Conservation (phyloP, 2,329 filamentous ascomycete genomes). For the Talaromyces atroroseus region DNA sequence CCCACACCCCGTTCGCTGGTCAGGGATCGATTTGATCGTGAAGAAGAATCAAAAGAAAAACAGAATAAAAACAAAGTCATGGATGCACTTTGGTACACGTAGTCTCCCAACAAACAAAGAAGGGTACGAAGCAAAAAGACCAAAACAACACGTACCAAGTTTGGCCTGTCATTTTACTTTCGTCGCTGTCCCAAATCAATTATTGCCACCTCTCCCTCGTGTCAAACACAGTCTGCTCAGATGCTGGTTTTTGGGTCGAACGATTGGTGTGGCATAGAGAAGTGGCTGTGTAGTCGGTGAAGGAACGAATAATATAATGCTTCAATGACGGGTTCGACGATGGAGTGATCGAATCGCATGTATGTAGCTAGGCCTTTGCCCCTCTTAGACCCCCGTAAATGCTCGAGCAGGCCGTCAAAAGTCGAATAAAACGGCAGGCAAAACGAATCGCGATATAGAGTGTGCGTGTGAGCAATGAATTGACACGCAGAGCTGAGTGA, state of each 20-base stretch:
- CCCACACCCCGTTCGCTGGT: not conserved
- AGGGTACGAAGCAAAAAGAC: not conserved
- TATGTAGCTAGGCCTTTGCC: not conserved
- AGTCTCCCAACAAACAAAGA: conserved; percentile 2
- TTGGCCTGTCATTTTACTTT: conserved; percentile 5
- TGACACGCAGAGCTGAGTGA: not conserved
- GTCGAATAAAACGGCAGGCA: not conserved
- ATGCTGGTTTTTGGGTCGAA: not conserved
- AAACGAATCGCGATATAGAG: not conserved
- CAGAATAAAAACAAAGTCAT: not conserved
- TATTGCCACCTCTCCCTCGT: not conserved
- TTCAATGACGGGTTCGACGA: not conserved
- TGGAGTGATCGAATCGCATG: not conserved
- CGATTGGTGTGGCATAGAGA: not conserved
- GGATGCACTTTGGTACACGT: not conserved
- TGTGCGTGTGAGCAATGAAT: not conserved
- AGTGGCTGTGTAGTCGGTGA: not conserved
- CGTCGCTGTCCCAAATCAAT: not conserved
- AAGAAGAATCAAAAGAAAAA: not conserved
- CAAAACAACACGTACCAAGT: conserved; percentile 3
- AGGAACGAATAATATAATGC: not conserved
- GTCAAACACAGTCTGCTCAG: not conserved
- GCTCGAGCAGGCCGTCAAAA: not conserved
- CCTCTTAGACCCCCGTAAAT: not conserved
- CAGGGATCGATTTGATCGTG: not conserved